phyloP scores from a whole-genome alignment of 2,329 filamentous ascomycete genomes.

The Colletotrichum scovillei region DNA sequence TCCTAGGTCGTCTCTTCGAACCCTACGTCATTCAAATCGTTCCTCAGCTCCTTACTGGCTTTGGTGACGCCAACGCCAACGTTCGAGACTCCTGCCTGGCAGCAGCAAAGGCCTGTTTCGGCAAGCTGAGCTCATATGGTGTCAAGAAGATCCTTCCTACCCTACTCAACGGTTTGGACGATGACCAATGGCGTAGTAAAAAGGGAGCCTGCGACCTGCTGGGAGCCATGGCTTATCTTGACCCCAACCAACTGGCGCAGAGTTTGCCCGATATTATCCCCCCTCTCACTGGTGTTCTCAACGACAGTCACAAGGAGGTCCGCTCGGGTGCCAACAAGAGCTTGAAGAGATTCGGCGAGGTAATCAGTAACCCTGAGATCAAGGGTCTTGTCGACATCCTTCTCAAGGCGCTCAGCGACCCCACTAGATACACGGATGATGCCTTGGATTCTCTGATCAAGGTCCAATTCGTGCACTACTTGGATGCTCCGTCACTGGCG shows the following conservation, averaged over 20 bases:
- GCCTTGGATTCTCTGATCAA: conserved; percentile 95
- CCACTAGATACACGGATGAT: conserved; percentile 96
- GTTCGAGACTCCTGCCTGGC: conserved; percentile 94
- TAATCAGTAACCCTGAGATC: conserved; percentile 97
- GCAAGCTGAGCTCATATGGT: conserved; percentile 91
- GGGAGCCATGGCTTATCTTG: conserved; percentile 98
- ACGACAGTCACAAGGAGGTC: conserved; percentile 98
- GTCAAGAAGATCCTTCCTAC: conserved; percentile 95
- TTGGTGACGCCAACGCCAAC: conserved; percentile 88
- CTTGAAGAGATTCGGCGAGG: conserved; percentile 97
- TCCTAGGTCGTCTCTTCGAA: conserved; percentile 91
- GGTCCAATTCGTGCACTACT: conserved; percentile 97
- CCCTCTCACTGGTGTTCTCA: conserved; percentile 90
- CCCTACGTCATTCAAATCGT: conserved; percentile 97
- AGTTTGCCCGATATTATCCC: conserved; percentile 98
- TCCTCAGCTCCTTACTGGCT: conserved; percentile 87
- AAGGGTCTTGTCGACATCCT: conserved; percentile 92
- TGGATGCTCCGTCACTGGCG: conserved; percentile 96
- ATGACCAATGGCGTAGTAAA: conserved; percentile 97
- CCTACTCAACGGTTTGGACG: conserved; percentile 90
- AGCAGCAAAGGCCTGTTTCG: conserved; percentile 93
- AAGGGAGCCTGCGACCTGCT: conserved; percentile 97
- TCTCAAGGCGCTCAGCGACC: conserved; percentile 95
- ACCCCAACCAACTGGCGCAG: conserved; percentile 91
- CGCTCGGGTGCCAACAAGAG: conserved; percentile 91